Evolutionary conservation across 352 stramenopile genomes (phyloP).

Genomic region (Phytophthora sp.): DNA sequence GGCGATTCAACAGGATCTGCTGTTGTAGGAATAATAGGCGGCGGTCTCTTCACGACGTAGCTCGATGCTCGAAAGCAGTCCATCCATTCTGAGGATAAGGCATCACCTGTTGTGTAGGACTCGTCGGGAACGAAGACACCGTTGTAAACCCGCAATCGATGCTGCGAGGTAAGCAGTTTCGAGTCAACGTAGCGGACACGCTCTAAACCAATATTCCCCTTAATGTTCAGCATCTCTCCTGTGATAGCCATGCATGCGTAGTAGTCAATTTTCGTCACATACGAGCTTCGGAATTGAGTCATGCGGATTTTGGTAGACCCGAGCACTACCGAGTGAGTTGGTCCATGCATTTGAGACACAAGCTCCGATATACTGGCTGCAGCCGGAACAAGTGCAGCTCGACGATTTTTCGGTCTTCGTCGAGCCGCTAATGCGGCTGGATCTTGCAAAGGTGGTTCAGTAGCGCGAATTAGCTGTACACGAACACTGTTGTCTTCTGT

Average conservation of each 20-base stretch:
- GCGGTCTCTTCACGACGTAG: conserved; percentile 18
- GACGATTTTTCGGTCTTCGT: conserved; percentile 39
- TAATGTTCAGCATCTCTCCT: conserved; percentile 85
- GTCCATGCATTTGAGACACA: conserved; percentile 40
- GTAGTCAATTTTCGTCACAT: conserved; percentile 86
- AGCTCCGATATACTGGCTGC: conserved; percentile 37
- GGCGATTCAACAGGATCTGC: not conserved
- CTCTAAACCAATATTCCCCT: conserved; percentile 82
- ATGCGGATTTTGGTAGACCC: conserved; percentile 80
- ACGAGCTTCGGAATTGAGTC: conserved; percentile 83
- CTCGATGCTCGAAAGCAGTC: conserved; percentile 64
- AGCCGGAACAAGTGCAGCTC: conserved; percentile 45
- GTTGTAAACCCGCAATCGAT: conserved; percentile 68
- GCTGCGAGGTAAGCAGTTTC: conserved; percentile 65
- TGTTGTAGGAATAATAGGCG: not conserved
- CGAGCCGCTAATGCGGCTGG: conserved; percentile 26
- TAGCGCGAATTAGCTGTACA: conserved; percentile 79
- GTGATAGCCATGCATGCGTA: conserved; percentile 84
- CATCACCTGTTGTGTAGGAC: conserved; percentile 64
- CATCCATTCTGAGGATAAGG: conserved; percentile 83
- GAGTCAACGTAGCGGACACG: conserved; percentile 76
- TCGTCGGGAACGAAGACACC: conserved; percentile 78
- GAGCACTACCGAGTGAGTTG: conserved; percentile 56
- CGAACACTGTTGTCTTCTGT: conserved; percentile 77
- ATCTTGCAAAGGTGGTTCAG: conserved; percentile 74